Conservation (phyloP, 2,329 filamentous ascomycete genomes). For the Fusarium coicis region DNA sequence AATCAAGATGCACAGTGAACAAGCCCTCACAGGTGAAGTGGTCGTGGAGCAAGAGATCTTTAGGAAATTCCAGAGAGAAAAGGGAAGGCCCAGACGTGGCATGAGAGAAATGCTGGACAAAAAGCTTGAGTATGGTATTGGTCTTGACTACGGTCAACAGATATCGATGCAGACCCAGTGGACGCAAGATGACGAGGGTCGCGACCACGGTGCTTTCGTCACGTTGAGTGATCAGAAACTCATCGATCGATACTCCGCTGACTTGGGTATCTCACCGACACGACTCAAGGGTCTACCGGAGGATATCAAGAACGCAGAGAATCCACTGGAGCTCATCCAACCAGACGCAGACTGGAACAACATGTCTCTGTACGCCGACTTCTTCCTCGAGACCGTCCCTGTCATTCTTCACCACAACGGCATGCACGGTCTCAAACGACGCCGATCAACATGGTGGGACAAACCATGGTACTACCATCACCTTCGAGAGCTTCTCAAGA, state of each 20-base stretch:
- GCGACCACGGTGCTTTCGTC: not conserved
- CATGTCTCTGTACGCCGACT: slow-evolving; percentile 11
- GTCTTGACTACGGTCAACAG: not conserved
- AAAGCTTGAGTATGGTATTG: not conserved
- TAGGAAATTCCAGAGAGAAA: not conserved
- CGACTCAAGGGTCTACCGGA: not conserved
- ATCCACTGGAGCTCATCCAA: not conserved
- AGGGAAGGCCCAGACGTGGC: not conserved
- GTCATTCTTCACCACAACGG: slow-evolving; percentile 3
- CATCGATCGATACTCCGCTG: not conserved
- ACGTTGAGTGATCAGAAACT: not conserved
- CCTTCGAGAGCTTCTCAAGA: not conserved
- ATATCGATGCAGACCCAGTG: not conserved
- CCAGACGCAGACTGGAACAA: not conserved
- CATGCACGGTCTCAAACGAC: not conserved
- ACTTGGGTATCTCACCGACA: not conserved
- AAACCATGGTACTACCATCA: slow-evolving; percentile 8
- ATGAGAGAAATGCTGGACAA: not conserved
- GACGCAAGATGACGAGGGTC: not conserved
- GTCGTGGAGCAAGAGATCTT: slow-evolving; percentile 1
- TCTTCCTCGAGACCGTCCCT: not conserved
- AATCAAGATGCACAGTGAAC: not conserved
- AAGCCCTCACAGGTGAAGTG: not conserved
- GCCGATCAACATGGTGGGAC: not conserved
- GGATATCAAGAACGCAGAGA: not conserved